Base-by-base conservation (phyloP, 2,329 filamentous ascomycete species). In the Diaporthe vexans region DNA sequence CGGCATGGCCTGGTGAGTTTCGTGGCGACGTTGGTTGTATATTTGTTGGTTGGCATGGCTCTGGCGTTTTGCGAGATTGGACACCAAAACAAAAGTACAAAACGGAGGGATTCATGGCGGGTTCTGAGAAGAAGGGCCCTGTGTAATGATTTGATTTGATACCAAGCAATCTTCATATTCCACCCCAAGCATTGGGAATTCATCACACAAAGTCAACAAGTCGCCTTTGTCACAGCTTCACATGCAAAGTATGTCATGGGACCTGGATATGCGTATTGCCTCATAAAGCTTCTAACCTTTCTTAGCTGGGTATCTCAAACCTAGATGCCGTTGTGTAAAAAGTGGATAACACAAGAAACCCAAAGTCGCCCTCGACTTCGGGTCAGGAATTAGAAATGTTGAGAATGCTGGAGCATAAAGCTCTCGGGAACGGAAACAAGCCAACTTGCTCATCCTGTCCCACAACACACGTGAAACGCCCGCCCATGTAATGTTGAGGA, bases 61-160 rank as follows among this genome's bases (percentile, higher is more conserved):
- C 65, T 57, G 75, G 73, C 75, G 75, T 76, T 76, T 75, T 52
- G 61, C 26, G 54, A 57, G 69, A 57, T 46, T 43, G 68, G 59
- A 56, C 57, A 72, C 51, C 40, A 48, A 13, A 48, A 72, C 2
- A 48, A 68, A 56, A 58, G 37, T 33, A 59, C 56, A 43, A 52
- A 40, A 68, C 21, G 29, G 37, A 51, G 26, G 17, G 43, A 48
- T 7, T n/a, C 26, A 35, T 35, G 35, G 54, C 33, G 46, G 33
- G 63, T n/a, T 70, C 46, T 24, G 35, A 57, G 15, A 15, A 40
- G 43, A 35, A 29, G 17, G 19, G 46, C 17, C 29, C 33, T 51
- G 61, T 65, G 29, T 74, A 67, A 74, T 65, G 61, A 67, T 68
- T 40, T 54, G 73, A 68, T 74, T 74, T 72, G 73, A 74, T 74